Percentiles rank a stretch among this genome's conserved stretches.
Evolutionary conservation across 805 yeast species (phyloP).

Genomic region (Candida gorgasii): DNA sequence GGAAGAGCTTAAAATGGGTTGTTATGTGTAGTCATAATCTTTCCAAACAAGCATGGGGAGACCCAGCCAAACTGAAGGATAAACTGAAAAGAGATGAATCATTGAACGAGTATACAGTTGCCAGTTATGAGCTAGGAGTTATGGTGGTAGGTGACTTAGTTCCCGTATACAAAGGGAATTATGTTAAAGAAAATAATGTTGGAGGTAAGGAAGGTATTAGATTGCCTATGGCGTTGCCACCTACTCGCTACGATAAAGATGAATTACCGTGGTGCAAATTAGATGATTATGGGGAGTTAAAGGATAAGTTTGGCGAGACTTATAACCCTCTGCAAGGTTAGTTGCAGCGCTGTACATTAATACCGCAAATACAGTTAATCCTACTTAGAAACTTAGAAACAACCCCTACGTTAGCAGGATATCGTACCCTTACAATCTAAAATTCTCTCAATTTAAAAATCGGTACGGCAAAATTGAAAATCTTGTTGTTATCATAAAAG

Average conservation of each 20-base stretch:
- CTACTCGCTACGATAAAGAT: slow-evolving; percentile 32
- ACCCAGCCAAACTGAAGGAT: slow-evolving; percentile 6
- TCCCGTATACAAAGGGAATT: slow-evolving; percentile 45
- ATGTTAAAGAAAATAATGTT: no score
- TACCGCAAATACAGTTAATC: no score
- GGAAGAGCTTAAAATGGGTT: slow-evolving; percentile 61
- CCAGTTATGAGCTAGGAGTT: slow-evolving; percentile 43
- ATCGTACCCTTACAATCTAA: no score
- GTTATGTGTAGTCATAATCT: slow-evolving; percentile 73
- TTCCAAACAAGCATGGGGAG: slow-evolving; percentile 84
- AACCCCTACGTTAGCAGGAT: no score
- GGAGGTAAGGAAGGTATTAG: slow-evolving; percentile 34
- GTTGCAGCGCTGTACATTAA: no score
- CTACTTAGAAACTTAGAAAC: no score
- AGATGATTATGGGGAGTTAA: slow-evolving; percentile 21
- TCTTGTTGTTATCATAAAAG: no score
- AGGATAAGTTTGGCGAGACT: slow-evolving; percentile 25
- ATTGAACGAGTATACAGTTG: slow-evolving; percentile 22
- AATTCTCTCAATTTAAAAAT: no score
- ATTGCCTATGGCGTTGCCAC: slow-evolving; percentile 58
- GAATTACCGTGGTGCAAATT: slow-evolving; percentile 54
- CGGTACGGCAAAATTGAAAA: no score
- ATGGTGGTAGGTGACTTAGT: slow-evolving; percentile 28
- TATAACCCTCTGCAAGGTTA: slow-evolving; percentile 10
- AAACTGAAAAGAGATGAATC: slow-evolving; percentile 17